Conservation (phyloP, 208 protist genomes). For the Leishmania turanica region DNA sequence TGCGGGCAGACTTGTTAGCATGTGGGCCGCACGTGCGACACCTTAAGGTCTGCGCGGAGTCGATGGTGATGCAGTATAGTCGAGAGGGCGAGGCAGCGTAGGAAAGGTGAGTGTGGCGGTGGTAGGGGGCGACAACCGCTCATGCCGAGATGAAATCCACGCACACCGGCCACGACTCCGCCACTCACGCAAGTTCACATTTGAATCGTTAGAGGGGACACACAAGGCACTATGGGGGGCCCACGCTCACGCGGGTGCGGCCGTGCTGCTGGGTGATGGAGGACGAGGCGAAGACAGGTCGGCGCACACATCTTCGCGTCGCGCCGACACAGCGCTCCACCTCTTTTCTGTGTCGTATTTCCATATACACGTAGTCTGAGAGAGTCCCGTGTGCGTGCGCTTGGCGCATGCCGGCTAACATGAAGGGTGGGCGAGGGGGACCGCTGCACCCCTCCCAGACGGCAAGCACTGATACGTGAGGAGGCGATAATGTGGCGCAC, state of each 20-base stretch:
- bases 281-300: not conserved
- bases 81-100: slow-evolving; percentile 20
- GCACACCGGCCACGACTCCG: not conserved
- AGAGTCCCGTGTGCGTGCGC: too few species aligned
- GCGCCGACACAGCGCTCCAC: not conserved
- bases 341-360: not conserved
- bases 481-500: too few species aligned
- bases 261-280: not conserved
- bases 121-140: not conserved
- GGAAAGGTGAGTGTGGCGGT: not conserved
- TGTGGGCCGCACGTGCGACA: slow-evolving; percentile 55
- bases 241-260: not conserved
- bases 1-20: slow-evolving; percentile 44
- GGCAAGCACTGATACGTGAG: too few species aligned
- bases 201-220: not conserved
- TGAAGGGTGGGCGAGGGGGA: too few species aligned
- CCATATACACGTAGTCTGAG: too few species aligned
- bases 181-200: not conserved
- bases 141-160: not conserved
- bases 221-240: not conserved
- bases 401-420: too few species aligned
- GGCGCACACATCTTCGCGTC: not conserved
- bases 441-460: too few species aligned
- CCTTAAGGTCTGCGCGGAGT: slow-evolving; percentile 46
- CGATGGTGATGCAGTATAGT: slow-evolving; percentile 49